phyloP scores from a whole-genome alignment of 257 asterid genomes.

The Cordia subcordata region DNA sequence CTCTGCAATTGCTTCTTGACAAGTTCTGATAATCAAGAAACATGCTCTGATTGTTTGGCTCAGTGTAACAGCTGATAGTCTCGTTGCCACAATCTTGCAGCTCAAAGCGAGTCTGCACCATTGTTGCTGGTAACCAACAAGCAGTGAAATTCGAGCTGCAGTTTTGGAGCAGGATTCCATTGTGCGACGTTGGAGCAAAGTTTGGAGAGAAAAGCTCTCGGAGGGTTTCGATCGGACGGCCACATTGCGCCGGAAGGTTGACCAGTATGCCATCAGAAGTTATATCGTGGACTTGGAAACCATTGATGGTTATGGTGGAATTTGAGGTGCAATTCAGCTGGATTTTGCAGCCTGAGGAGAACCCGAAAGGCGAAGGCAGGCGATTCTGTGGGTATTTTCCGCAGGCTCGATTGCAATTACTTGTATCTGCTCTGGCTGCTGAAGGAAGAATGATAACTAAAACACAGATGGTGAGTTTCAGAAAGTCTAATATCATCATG shows the following conservation, averaged over 20 bases:
- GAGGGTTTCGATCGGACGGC: constrained; percentile 46
- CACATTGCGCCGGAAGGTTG: constrained; percentile 47
- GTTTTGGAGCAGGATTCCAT: constrained; percentile 54
- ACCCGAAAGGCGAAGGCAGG: constrained; percentile 68
- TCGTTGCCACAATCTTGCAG: constrained; percentile 41
- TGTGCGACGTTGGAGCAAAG: constrained; percentile 65
- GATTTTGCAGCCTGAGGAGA: constrained; percentile 61
- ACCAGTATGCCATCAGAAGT: constrained; percentile 30
- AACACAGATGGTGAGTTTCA: constrained; percentile 1
- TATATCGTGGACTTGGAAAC: constrained; percentile 41
- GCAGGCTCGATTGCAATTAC: constrained; percentile 48
- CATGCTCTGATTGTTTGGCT: constrained; percentile 26
- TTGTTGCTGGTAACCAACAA: constrained; percentile 58
- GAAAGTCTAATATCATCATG: not conserved
- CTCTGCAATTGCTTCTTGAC: constrained; percentile 28
- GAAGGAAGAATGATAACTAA: constrained; percentile 8
- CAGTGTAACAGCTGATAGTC: constrained; percentile 65
- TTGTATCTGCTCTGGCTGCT: constrained; percentile 21
- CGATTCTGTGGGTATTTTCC: constrained; percentile 18
- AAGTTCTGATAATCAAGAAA: constrained; percentile 40
- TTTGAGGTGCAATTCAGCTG: constrained; percentile 52
- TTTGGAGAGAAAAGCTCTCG: constrained; percentile 40
- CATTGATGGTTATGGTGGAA: constrained; percentile 35
- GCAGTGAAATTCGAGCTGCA: constrained; percentile 30
- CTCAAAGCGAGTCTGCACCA: constrained; percentile 66